A percentile compares a stretch with the other conserved stretches of the same genome.
Evolutionary conservation across 495 filamentous ascomycete genomes (phyloP).

Genomic region (Patellaria atrata): DNA sequence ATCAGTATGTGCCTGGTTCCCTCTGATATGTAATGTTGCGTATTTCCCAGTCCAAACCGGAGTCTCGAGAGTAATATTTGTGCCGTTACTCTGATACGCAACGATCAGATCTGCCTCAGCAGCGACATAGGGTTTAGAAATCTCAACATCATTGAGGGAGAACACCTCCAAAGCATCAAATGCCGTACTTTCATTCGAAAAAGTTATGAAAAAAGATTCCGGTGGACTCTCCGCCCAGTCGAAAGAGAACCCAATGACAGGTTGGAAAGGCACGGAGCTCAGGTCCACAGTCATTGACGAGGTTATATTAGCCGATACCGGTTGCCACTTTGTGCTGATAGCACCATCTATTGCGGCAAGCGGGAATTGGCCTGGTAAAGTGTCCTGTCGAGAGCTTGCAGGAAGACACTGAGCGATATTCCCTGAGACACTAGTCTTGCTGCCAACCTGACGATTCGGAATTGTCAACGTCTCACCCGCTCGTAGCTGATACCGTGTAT

Average conservation of each 20-base stretch:
- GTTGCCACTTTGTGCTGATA: conserved; percentile 59
- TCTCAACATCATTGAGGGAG: conserved; percentile 13
- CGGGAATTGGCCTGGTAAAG: conserved; percentile 57
- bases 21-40: conserved; percentile 31
- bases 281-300: conserved; percentile 37
- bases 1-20: conserved; percentile 27
- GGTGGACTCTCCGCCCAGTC: conserved; percentile 56
- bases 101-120: too few relatives aligned
- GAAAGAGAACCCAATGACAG: conserved; percentile 42
- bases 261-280: conserved; percentile 19
- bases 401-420: conserved; percentile 58
- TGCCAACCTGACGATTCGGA: conserved; percentile 39
- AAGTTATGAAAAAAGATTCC: conserved; percentile 37
- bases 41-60: conserved; percentile 26
- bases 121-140: conserved; percentile 21
- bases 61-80: conserved; percentile 23
- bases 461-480: conserved; percentile 39
- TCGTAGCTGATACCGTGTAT: conserved; percentile 32
- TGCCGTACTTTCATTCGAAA: conserved; percentile 31
- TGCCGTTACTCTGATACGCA: conserved; percentile 24
- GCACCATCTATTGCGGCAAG: conserved; percentile 56
- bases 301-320: conserved; percentile 33
- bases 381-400: conserved; percentile 33
- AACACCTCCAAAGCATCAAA: conserved; percentile 6
- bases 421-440: conserved; percentile 31